Conservation (phyloP, 2,329 filamentous ascomycete genomes). For the Cladosporium oxysporum region DNA sequence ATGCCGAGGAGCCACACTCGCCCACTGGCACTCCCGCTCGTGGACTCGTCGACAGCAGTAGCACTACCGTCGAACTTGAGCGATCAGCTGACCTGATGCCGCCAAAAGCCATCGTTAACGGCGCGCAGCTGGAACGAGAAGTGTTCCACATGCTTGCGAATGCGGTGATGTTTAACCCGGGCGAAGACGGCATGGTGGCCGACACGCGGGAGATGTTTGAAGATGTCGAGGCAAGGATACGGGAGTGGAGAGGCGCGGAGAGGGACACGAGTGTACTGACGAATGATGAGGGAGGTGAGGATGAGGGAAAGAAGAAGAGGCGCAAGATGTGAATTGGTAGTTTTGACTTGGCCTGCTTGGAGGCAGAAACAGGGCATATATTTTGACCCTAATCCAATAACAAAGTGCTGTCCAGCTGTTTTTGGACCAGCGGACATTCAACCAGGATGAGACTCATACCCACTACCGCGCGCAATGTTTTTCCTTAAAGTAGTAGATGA, state of each 20-base stretch:
- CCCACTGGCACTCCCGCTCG: constrained; percentile 16
- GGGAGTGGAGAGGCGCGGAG: constrained; percentile 74
- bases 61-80: constrained; percentile 60
- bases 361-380: background rate
- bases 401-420: background rate
- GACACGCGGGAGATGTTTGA: constrained; percentile 88
- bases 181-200: constrained; percentile 84
- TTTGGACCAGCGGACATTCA: background rate
- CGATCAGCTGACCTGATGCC: constrained; percentile 76
- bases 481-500: background rate
- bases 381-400: background rate
- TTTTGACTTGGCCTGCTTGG: background rate
- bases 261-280: constrained; percentile 26
- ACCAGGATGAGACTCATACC: background rate
- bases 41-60: constrained; percentile 15
- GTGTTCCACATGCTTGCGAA: constrained; percentile 97
- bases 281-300: constrained; percentile 28
- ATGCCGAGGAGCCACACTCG: constrained; percentile 18
- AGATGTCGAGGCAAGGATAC: constrained; percentile 78
- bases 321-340: constrained; percentile 19
- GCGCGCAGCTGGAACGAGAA: constrained; percentile 87
- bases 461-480: background rate
- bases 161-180: constrained; percentile 96
- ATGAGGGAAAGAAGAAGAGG: constrained; percentile 29
- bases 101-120: constrained; percentile 89